Evolutionary conservation across 495 filamentous ascomycete genomes (phyloP).

Genomic region (Neurospora sp.): DNA sequence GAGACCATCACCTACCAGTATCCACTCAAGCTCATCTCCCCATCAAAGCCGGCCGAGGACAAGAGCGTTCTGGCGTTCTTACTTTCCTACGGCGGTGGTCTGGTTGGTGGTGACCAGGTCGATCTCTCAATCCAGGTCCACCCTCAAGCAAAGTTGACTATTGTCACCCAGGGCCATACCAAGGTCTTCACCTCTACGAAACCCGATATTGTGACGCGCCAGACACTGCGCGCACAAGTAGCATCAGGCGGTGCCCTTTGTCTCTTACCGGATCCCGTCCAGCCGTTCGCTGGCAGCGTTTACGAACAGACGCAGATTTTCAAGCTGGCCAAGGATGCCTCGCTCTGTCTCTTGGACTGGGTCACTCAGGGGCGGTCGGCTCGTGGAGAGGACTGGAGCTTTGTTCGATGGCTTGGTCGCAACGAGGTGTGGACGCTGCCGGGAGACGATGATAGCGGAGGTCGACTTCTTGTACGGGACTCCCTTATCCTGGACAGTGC

Average conservation of each 20-base stretch:
- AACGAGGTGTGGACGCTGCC: slow-evolving; percentile 70
- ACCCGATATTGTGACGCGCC: slow-evolving; percentile 50
- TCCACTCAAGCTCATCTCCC: slow-evolving; percentile 84
- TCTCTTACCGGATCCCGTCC: slow-evolving; percentile 88
- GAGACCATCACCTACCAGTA: slow-evolving; percentile 78
- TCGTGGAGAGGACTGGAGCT: slow-evolving; percentile 83
- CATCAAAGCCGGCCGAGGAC: slow-evolving; percentile 39
- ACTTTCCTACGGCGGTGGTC: slow-evolving; percentile 88
- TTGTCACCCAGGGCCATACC: slow-evolving; percentile 91
- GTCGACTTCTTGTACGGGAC: slow-evolving; percentile 69
- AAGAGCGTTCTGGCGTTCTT: slow-evolving; percentile 67
- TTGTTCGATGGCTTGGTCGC: slow-evolving; percentile 61
- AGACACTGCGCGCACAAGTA: slow-evolving; percentile 56
- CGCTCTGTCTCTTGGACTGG: slow-evolving; percentile 84
- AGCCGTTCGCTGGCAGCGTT: slow-evolving; percentile 70
- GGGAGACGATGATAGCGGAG: slow-evolving; percentile 11
- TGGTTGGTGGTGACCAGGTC: slow-evolving; percentile 78
- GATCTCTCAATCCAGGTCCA: slow-evolving; percentile 60
- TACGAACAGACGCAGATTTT: slow-evolving; percentile 80
- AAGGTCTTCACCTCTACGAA: slow-evolving; percentile 80
- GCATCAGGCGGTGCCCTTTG: slow-evolving; percentile 58
- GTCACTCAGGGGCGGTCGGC: slow-evolving; percentile 79
- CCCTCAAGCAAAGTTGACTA: slow-evolving; percentile 55
- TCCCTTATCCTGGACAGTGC: slow-evolving; percentile 62
- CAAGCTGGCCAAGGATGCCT: slow-evolving; percentile 46